These are phyloP conservation scores for Aristolochia contorta DNA, from an alignment of 164 flowering plant species.

Conservation along the genomic window DNA sequence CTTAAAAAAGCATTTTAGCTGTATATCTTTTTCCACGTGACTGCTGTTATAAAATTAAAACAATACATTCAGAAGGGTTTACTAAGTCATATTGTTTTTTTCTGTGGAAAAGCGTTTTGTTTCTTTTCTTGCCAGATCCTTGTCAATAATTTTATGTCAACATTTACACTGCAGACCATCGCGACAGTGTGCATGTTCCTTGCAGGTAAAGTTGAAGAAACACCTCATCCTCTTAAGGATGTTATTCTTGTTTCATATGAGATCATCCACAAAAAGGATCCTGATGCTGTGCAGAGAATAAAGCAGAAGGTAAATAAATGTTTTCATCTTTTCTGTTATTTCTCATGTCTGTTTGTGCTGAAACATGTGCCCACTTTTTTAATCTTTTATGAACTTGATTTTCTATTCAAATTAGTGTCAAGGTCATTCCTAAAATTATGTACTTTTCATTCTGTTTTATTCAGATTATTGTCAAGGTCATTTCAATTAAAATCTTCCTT, in stretches of 20 bases:
- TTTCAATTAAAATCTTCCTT: not conserved
- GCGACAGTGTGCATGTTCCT: slow-evolving; percentile 85
- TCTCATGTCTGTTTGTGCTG: slow-evolving; percentile 8
- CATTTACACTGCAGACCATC: slow-evolving; percentile 36
- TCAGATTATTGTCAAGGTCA: not conserved
- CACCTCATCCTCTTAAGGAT: slow-evolving; percentile 73
- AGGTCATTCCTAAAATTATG: not conserved
- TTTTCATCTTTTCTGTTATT: not conserved
- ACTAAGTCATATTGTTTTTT: not conserved
- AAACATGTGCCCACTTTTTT: not conserved
- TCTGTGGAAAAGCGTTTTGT: not conserved
- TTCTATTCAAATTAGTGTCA: not conserved
- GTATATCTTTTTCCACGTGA: too few species aligned
- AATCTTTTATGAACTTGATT: not conserved
- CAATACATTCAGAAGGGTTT: too few species aligned
- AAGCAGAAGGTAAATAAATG: slow-evolving; percentile 67
- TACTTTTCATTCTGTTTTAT: not conserved
- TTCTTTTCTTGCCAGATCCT: not conserved
- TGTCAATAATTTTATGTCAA: not conserved
- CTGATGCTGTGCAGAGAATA: slow-evolving; percentile 57
- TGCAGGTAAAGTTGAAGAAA: slow-evolving; percentile 85
- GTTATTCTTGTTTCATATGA: slow-evolving; percentile 71
- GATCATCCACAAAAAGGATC: slow-evolving; percentile 66
- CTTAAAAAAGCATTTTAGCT: too few species aligned
- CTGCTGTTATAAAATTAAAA: too few species aligned